Base-by-base conservation (phyloP, 805 yeast species). In the Ogataea neopini region DNA sequence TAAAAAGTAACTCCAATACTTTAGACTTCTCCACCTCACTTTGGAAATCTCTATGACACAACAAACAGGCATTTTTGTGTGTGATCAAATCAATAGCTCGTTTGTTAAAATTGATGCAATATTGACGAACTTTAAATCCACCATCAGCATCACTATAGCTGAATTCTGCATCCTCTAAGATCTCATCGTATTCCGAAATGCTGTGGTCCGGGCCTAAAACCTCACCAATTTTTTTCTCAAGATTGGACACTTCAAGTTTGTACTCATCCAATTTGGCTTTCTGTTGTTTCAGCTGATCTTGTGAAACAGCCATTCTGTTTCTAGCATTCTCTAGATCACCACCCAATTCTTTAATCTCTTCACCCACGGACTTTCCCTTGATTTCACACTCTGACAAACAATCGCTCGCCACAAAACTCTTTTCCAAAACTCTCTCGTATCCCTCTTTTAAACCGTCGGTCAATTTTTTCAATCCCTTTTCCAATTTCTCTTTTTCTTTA, bases 41-140 rank as follows among this genome's bases (percentile, higher is more conserved):
- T 13, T 76, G 77, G 65, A 90, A 86, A 10, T 75, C 71, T 43
- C 96, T 73, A 15, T 79, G 77, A 64, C 98, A 92, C 37, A 91
- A 68, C 36, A 83, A 68, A 64, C 97, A 92, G 40, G 78, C 72
- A 9, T 81, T 74, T 7, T 76, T 73, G 3, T 62, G 58, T 22
- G 79, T 67, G 0, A 96, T 94, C 34, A 77, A 64, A 25, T 79
- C 76, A 9, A 86, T 66, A 0, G 97, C 97, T 37, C 79, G 79
- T 18, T 73, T 66, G 58, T 87, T 89, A 66, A 84, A 90, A 35
- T 79, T 79, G 20, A 80, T 70, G 0, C 91, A 83, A 2, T 89
- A 86, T 37, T 80, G 81, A 25, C 77, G 77, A 53, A 87, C 81
- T 59, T 88, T 88, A 26, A 80, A 61, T 46, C 85, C 83, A 52